Base-by-base conservation (phyloP, 768 basidiomycete genomes). In the Suillus placidus region DNA sequence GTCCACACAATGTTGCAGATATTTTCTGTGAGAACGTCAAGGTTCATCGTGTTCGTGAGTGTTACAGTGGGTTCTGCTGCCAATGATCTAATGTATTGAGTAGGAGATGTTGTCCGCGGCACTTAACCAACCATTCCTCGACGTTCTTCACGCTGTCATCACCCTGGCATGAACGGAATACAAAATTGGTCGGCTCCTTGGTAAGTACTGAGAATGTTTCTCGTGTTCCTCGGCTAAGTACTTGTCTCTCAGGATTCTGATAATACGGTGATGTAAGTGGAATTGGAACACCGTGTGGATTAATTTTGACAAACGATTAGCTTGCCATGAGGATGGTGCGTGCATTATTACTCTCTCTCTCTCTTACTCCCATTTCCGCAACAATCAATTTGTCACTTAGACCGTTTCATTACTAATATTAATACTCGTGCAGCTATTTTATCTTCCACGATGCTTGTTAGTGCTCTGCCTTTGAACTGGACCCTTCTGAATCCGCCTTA, bases 141-240 rank as follows among this genome's bases (percentile, higher is more conserved):
- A 93, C 64, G 88, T 87, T 23, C 76, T 93, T 57, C 91, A 94
- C 68, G 86, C 86, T 18, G 75, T 89, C 65, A 90, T 94, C 73
- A 80, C 93, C 43, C 78, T 93, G 55, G 84, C 90, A 64, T 94
- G 91, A 91, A 83, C 83, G 30, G 92, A 94, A 74, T 89, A 87
- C 73, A 88, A 88, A 77, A 83, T 83, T 70, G 85, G 85, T 68
- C 83, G 88, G 64, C 79, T 82, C 61, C 77, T 83, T 68, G 83
- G 89, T 89, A 74, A 69, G 83, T 62, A 35, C 60, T 7, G 58
- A 40, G 40, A 60, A 54, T n/a, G n/a, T n/a, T n/a, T n/a, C n/a
- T n/a, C n/a, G n/a, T n/a, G n/a, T n/a, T n/a, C n/a, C n/a, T n/a
- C 8, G 14, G 35, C n/a, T 58, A 55, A 43, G 37, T 47, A 37